These are phyloP conservation scores for Pythium graminicola DNA, from an alignment of 352 stramenopile genomes.

Conservation along the genomic window DNA sequence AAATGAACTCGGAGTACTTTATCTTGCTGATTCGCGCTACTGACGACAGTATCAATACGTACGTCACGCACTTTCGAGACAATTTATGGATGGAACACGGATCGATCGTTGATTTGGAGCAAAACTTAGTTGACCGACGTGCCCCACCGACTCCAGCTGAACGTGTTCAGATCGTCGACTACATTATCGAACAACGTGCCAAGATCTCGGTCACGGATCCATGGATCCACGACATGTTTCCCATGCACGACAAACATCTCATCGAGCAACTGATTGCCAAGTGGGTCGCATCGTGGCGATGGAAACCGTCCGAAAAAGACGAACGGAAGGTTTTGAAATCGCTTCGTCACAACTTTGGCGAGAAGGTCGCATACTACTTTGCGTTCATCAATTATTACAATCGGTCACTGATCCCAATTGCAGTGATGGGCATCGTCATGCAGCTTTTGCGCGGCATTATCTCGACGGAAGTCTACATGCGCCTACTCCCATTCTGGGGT, in stretches of 20 bases:
- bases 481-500: constrained; percentile 73
- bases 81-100: constrained; percentile 77
- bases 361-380: constrained; percentile 87
- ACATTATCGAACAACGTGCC: constrained; percentile 73
- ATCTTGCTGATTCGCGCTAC: constrained; percentile 65
- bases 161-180: constrained; percentile 79
- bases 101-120: constrained; percentile 69
- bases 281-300: constrained; percentile 58
- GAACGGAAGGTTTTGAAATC: constrained; percentile 60
- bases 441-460: constrained; percentile 46
- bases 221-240: constrained; percentile 82
- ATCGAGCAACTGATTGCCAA: constrained; percentile 60
- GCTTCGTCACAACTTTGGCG: constrained; percentile 74
- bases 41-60: constrained; percentile 50
- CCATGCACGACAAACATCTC: constrained; percentile 67
- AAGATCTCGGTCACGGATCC: constrained; percentile 45
- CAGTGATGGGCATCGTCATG: constrained; percentile 54
- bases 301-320: constrained; percentile 28
- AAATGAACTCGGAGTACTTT: constrained; percentile 77
- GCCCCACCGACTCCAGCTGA: constrained; percentile 66
- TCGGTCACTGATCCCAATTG: constrained; percentile 60
- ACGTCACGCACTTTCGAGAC: constrained; percentile 60
- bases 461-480: constrained; percentile 67
- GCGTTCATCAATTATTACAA: constrained; percentile 85
- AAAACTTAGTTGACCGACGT: constrained; percentile 57